phyloP scores from a whole-genome alignment of 2,329 filamentous ascomycete genomes.

The Hysterium pulicare region DNA sequence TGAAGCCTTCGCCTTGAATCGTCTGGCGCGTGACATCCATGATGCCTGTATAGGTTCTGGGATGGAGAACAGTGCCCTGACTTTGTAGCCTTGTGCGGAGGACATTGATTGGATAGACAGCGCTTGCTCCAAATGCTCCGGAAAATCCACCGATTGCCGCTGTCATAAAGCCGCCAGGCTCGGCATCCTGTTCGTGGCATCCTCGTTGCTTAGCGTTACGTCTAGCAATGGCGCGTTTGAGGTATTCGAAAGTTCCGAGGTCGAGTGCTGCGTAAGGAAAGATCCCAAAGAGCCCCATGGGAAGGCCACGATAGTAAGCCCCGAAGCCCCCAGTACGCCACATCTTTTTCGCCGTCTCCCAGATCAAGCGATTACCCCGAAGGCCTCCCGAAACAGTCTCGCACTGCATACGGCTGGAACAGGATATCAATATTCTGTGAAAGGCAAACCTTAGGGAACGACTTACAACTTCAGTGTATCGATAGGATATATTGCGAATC shows the following conservation, averaged over 20 bases:
- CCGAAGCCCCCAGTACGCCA: slow-evolving; percentile 69
- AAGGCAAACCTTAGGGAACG: background rate
- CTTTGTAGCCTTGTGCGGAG: slow-evolving; percentile 88
- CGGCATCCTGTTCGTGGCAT: slow-evolving; percentile 75
- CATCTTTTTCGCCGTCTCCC: slow-evolving; percentile 83
- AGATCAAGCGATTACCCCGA: slow-evolving; percentile 77
- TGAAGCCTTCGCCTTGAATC: slow-evolving; percentile 73
- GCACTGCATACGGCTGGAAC: slow-evolving; percentile 76
- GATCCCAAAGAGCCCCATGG: slow-evolving; percentile 92
- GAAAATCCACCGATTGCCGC: slow-evolving; percentile 88
- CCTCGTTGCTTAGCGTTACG: slow-evolving; percentile 67
- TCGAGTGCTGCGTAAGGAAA: slow-evolving; percentile 98
- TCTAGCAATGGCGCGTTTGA: slow-evolving; percentile 71
- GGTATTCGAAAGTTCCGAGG: slow-evolving; percentile 88
- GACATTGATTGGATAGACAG: slow-evolving; percentile 93
- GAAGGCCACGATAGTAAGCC: slow-evolving; percentile 85
- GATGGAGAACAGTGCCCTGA: slow-evolving; percentile 90
- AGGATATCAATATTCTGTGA: slow-evolving; percentile 9
- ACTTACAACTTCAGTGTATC: slow-evolving; percentile 74
- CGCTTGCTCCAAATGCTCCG: slow-evolving; percentile 85
- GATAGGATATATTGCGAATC: slow-evolving; percentile 89
- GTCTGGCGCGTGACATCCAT: slow-evolving; percentile 85
- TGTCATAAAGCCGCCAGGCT: slow-evolving; percentile 76
- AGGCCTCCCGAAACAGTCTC: slow-evolving; percentile 84
- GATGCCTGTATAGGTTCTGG: slow-evolving; percentile 84